Percentiles rank a stretch among this genome's conserved stretches.
Conservation (phyloP, 495 filamentous ascomycete species). For the Chaetomidium leptoderma region DNA sequence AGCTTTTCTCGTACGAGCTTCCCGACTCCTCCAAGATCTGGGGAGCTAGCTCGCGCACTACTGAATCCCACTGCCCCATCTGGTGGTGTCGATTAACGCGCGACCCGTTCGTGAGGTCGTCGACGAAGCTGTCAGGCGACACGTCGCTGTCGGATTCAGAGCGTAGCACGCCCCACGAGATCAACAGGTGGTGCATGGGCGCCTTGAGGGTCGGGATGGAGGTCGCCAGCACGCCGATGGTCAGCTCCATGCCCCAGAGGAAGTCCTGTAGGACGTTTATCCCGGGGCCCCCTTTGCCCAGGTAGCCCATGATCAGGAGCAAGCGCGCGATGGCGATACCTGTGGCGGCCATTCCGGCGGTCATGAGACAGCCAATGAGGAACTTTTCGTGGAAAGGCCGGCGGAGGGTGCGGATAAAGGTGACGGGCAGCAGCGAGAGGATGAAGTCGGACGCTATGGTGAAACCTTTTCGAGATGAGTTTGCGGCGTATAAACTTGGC, state of each 20-base stretch:
- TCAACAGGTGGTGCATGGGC: neutral
- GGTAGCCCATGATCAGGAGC: conserved; percentile 5
- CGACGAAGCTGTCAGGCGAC: conserved; percentile 2
- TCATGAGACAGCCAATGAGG: conserved; percentile 4
- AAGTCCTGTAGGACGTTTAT: neutral
- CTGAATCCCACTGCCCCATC: neutral
- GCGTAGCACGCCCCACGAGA: conserved; percentile 3
- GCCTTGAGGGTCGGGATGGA: conserved; percentile 4
- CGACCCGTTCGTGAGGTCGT: neutral
- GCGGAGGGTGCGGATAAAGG: conserved; percentile 8
- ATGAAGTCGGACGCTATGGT: conserved; percentile 3
- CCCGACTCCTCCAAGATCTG: neutral
- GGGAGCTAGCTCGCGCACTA: neutral
- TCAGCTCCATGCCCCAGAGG: conserved; percentile 9
- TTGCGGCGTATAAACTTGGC: neutral
- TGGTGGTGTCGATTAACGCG: neutral
- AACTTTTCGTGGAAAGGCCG: neutral
- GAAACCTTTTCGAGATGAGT: neutral
- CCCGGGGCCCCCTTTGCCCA: neutral
- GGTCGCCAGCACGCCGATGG: conserved; percentile 3
- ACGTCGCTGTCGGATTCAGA: neutral
- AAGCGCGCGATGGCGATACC: conserved; percentile 1
- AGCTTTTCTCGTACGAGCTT: neutral
- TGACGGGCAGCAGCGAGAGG: conserved; percentile 7
- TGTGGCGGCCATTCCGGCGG: conserved; percentile 3